Evolutionary conservation across 352 stramenopile species (phyloP).

Genomic region (Pythium folliculosum): DNA sequence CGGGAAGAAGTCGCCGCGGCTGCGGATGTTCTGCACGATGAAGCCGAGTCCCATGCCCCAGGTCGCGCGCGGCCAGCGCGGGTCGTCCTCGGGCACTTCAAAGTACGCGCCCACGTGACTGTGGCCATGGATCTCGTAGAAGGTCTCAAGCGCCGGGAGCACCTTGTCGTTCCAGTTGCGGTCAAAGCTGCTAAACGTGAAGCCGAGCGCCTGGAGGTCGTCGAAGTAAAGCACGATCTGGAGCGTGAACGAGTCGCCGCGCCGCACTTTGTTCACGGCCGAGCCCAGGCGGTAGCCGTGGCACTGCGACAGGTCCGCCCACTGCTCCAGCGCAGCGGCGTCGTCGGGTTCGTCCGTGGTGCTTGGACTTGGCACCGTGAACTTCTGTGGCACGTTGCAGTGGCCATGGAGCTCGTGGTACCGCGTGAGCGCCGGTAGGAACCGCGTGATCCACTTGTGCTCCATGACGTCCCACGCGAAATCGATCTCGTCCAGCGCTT

Average conservation of each 20-base stretch:
- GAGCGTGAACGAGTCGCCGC: conserved; percentile 29
- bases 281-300: conserved; percentile 43
- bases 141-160: conserved; percentile 49
- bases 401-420: conserved; percentile 79
- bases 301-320: conserved; percentile 13
- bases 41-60: conserved; percentile 51
- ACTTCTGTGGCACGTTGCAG: conserved; percentile 75
- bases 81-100: conserved; percentile 34
- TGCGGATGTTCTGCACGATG: conserved; percentile 58
- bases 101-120: conserved; percentile 45
- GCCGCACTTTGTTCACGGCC: conserved; percentile 54
- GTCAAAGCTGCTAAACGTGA: conserved; percentile 51
- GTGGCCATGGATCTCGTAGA: conserved; percentile 42
- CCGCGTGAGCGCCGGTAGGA: conserved; percentile 47
- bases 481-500: conserved; percentile 27
- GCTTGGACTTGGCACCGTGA: conserved; percentile 58
- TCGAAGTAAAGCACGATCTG: conserved; percentile 37
- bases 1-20: conserved; percentile 44
- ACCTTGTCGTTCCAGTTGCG: conserved; percentile 54
- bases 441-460: conserved; percentile 31
- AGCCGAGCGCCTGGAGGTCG: conserved; percentile 46
- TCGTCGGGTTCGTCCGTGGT: neutral
- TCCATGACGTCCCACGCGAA: conserved; percentile 35
- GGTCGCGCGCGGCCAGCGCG: conserved; percentile 37
- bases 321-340: neutral